Evolutionary conservation across 257 asterid genomes (phyloP), one percentile per base, ranked within the genome.

Genomic region (Jacaranda mimosifolia): DNA sequence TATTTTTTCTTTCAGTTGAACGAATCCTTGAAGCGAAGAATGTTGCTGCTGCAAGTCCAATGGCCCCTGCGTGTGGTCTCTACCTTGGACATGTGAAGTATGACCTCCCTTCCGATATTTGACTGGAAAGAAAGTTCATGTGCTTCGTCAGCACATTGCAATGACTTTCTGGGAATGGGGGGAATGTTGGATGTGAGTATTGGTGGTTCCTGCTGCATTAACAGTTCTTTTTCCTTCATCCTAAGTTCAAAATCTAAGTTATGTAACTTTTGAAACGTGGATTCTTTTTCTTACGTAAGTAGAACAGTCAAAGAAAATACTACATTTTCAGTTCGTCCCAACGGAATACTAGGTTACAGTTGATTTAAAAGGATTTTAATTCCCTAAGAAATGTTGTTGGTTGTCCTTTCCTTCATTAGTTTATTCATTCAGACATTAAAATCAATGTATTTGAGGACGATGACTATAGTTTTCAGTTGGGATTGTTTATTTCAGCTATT

Each of bases 21-120:
- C 82, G 89, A 70, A 93, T 96, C 66, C 92, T 96, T 21, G 73
- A 93, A 79, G 97, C 97, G 9, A 91, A 90, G 92, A 76, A 83
- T 12, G 81, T 91, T 5, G 62, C 84, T 71, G 96, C 94, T 74
- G 92, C 94, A 73, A 87, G 91, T 77, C 97, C 98, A 0, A 96
- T 96, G 99, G 97, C 97, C 6, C 99, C 98, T 6, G 93, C 99
- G 17, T 87, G 87, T 73, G 99, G 99, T 51, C 98, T 96, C 75
- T 93, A 93, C 81, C 98, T 96, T 26, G 99, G 96, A 83, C 94
- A 87, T 46, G 98, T 96, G 63, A 90, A 84, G 72, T 96, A 90
- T 32, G 92, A 96, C 79, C 88, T 91, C 72, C 87, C 93, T 77
- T 79, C 85, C 3, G 81, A 81, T 70, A 18, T 57, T 60, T 77